Base-by-base conservation (phyloP, 1,284 basidiomycete genomes). In the Ceraceosorus guamensis region DNA sequence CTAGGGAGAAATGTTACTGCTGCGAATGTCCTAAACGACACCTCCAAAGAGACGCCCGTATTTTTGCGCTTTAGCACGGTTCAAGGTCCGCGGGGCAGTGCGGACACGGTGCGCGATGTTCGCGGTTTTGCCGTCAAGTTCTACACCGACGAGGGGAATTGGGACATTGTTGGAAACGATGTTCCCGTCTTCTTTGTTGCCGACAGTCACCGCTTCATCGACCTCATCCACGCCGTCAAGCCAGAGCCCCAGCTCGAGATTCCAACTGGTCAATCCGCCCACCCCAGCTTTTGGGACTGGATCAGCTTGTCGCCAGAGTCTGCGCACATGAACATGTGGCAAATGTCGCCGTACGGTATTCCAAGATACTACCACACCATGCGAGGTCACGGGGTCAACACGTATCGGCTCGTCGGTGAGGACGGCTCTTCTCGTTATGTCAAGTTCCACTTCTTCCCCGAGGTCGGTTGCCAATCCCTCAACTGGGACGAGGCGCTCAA, bases 111-210 rank as follows among this genome's bases (percentile, higher is more conserved):
- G 24, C 83, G 89, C 46, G 88, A 91, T 68, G 87, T 88, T 18
- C 83, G 89, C 63, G 89, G 89, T 0, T 91, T 91, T 66, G 87
- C 89, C 0, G 78, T 81, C 54, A 85, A 88, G 68, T 83, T 91
- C 66, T 90, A 89, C 75, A 89, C 89, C 0, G 74, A 84, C 1
- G 83, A 87, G 63, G 86, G 85, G 5, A 88, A 87, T 63, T 90
- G 86, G 86, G 88, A 91, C 68, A 77, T 90, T 37, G 66, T 76
- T 31, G 72, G 72, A 10, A 76, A 71, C 61, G 77, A 78, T 63
- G 77, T 88, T 41, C 87, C 87, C 0, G 83, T 88, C 30, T 91
- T 91, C 79, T 90, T 90, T 79, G 86, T 91, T 32, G 87, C 89
- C 57, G 77, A 76, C 53, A 65, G 69, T 73, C 49, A 69, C 69